Evolutionary conservation across 2,329 filamentous ascomycete genomes (phyloP), one percentile per base, ranked within the genome.

Genomic region (Emmonsiellopsis sp.): DNA sequence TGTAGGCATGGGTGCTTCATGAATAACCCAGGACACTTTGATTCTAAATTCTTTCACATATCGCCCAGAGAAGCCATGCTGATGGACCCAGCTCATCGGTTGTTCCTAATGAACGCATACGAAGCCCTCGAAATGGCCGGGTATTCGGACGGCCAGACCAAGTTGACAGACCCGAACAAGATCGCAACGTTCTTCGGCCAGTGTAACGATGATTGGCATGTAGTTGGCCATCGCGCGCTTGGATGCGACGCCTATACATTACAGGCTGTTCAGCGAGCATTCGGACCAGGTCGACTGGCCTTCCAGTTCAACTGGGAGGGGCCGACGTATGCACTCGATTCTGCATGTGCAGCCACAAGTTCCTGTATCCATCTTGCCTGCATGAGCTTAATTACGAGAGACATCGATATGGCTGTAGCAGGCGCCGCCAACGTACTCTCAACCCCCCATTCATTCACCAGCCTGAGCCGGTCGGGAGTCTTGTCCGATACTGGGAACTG

Each of bases 111-210:
- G 8, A 89, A 86, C 3, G 86, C 86, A 0, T 92, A 89, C 61
- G 87, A 92, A 64, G 87, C 88, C 0, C 76, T 92, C 48, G 87
- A 93, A 67, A 88, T 88, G 82, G 84, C 84, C 32, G 87, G 87
- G 1, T 87, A 88, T 61, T 83, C 89, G 5, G 83, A 85, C 0
- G 86, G 87, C 67, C 76, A 84, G 50, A 86, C 84, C 0, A 79
- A 84, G 0, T 85, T 84, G 0, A 86, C 83, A 1, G 79, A 81
- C 63, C 71, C 80, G 11, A 75, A 82, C 65, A 75, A 81, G 2
- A 83, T 89, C 48, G 86, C 85, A 37, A 86, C 84, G 0, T 90
- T 86, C 65, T 88, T 87, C 61, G 86, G 86, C 48, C 83, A 86
- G 64, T 86, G 85, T 0, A 86, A 83, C 47, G 84, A 89, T 56